Base-by-base conservation (phyloP, 2,329 filamentous ascomycete species). In the Gaeumannomyces sp. region DNA sequence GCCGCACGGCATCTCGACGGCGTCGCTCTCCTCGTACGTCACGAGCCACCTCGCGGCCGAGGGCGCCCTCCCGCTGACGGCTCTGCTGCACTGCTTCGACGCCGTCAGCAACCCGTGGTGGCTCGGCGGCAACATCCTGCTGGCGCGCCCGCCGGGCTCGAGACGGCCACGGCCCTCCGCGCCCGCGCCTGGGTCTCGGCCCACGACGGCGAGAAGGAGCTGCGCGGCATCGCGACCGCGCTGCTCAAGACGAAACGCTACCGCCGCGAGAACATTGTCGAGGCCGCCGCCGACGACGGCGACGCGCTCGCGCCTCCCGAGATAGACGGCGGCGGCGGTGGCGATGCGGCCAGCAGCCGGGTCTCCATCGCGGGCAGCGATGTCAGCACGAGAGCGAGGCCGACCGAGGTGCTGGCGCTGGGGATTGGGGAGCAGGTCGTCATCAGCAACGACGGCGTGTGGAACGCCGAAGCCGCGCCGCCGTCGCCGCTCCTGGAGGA, bases 71-170 rank as follows among this genome's bases (percentile, higher is more conserved):
- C 87, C 86, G 0, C 76, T 91, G 25, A 89, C 85, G 0, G 82
- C 83, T 0, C 81, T 91, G 5, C 77, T 91, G 22, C 88, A 90
- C 72, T 84, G 83, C 64, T 87, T 89, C 74, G 84, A 89, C 69
- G 76, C 76, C 11, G 80, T 87, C 31, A 75, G 79, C 27, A 86
- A 85, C 59, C 84, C 85, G 0, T 87, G 85, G 83, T 88, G 84
- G 74, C 73, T 88, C 2, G 86, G 85, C 50, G 85, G 86, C 0
- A 82, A 84, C 63, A 81, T 87, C 63, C 83, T 82, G 29, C 77
- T 79, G 86, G 86, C 0, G 80, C 81, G 13, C 83, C 85, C 0
- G 80, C 81, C 14, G 88, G 87, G 0, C 72, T 82, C 31, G 80
- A 85, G 65, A 83, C 87, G 31, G 85, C 85, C 2, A 74, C 77